A percentile compares a stretch with the other conserved stretches of the same genome.
phyloP scores from a whole-genome alignment of 306 rosid genomes.

The Vigna nakashimae region DNA sequence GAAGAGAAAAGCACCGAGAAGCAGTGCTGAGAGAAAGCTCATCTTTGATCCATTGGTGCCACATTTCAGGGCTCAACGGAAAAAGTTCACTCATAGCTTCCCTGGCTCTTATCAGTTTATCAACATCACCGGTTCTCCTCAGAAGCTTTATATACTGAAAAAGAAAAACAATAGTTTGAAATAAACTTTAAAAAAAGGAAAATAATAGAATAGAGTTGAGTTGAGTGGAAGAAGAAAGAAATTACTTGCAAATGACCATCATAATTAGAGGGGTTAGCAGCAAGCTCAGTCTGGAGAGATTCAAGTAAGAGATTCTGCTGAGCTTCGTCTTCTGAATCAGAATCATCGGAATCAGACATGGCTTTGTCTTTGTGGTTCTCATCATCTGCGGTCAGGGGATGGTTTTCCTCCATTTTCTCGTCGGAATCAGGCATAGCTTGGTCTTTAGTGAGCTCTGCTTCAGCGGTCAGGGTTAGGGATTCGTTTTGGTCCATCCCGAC shows the following conservation, averaged over 20 bases:
- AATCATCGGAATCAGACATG: conserved; percentile 40
- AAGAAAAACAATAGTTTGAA: neutral
- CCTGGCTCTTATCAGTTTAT: conserved; percentile 76
- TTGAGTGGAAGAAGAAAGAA: neutral
- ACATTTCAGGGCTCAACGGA: conserved; percentile 78
- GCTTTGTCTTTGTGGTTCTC: conserved; percentile 14
- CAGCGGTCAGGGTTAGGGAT: conserved; percentile 27
- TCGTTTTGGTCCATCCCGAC: conserved; percentile 49
- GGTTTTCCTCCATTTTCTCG: conserved; percentile 51
- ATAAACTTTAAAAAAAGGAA: neutral
- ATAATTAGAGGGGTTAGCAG: conserved; percentile 73
- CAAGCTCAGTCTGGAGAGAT: conserved; percentile 66
- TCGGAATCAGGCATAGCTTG: conserved; percentile 33
- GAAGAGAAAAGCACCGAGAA: conserved; percentile 48
- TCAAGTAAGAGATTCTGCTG: conserved; percentile 69
- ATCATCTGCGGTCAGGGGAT: conserved; percentile 23
- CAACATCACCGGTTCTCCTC: conserved; percentile 75
- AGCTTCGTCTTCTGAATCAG: conserved; percentile 69
- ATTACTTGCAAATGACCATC: conserved; percentile 72
- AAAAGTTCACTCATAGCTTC: conserved; percentile 76
- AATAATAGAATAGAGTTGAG: neutral
- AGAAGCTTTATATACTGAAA: conserved; percentile 71
- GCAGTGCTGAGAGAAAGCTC: conserved; percentile 67
- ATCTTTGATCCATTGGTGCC: conserved; percentile 93
- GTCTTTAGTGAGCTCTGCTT: conserved; percentile 25